Evolutionary conservation across 2,329 filamentous ascomycete genomes (phyloP), one percentile per base, ranked within the genome.

Genomic region (Phyllosticta paracitricarpa): DNA sequence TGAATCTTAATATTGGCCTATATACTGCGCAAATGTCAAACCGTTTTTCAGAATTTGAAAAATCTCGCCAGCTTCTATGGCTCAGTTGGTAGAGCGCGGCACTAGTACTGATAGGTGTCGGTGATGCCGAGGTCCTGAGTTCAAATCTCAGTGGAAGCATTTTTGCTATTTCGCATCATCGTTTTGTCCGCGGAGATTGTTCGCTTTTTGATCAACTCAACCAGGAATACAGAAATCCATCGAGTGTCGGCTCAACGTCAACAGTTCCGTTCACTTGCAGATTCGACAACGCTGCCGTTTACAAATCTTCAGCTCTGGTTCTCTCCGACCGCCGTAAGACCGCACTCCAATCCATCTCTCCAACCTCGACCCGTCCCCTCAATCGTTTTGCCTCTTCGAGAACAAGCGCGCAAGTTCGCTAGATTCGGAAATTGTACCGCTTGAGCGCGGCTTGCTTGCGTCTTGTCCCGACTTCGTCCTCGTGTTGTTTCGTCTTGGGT

Each of bases 51-150:
- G n/a, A 22, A 22, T 22, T 22, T 22, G 19, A 30, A 30, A 14
- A 14, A 10, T 30, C 9, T 7, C 6, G 1, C 28, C 17, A 22
- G 58, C 58, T 61, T 56, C 58, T 61, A 61, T 61, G 58, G 58
- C 58, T 61, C 58, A 61, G 58, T 61, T 61, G 58, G 58, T 61
- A 61, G 58, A 61, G 58, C 58, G 58, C 58, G 58, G 58, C 58
- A 61, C 58, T 61, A 61, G 58, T 61, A 61, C 3, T 54, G 57
- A 19, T 35, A 7, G 14, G 10, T 7, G 12, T 51, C 51, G 54
- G 51, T 5, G 14, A 61, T 61, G 58, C 58, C 58, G 58, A 61
- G 58, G 58, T 61, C 58, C 58, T 61, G 58, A 61, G 58, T 61
- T 61, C 58, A 61, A 61, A 61, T 61, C 58, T 61, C 58, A 61